These are phyloP conservation scores for Phytophthora vignae DNA, from an alignment of 352 stramenopile genomes.

Conservation along the genomic window DNA sequence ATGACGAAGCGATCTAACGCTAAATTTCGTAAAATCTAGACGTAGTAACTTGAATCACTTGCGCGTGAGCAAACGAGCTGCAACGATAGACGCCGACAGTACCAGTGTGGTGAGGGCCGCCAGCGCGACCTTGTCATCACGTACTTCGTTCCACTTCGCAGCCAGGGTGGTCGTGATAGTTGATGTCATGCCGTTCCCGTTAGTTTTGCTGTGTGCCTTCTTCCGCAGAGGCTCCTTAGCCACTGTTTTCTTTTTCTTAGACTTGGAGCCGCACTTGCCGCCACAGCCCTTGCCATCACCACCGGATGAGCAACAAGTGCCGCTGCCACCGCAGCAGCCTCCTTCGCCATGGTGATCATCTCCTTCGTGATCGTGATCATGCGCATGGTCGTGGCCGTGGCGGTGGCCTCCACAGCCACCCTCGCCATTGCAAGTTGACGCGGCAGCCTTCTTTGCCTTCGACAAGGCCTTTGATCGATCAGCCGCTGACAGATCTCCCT, in stretches of 20 bases:
- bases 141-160: slow-evolving; percentile 41
- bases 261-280: slow-evolving; percentile 47
- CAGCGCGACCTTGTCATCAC: slow-evolving; percentile 67
- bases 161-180: slow-evolving; percentile 20
- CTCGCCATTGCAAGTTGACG: slow-evolving; percentile 35
- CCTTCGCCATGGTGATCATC: slow-evolving; percentile 28
- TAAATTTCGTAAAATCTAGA: no score
- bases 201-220: slow-evolving; percentile 18
- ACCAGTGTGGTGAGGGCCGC: slow-evolving; percentile 56
- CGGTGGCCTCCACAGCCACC: slow-evolving; percentile 38
- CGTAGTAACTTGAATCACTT: no score
- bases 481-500: slow-evolving; percentile 41
- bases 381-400: slow-evolving; percentile 20
- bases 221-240: slow-evolving; percentile 27
- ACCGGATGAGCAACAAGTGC: slow-evolving; percentile 46
- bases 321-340: slow-evolving; percentile 44
- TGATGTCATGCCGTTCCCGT: slow-evolving; percentile 22
- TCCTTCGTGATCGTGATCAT: slow-evolving; percentile 29
- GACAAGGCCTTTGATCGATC: slow-evolving; percentile 44
- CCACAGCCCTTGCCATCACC: slow-evolving; percentile 34
- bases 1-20: slow-evolving; percentile 17
- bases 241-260: slow-evolving; percentile 40
- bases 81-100: slow-evolving; percentile 60
- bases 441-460: slow-evolving; percentile 26
- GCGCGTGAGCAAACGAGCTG: slow-evolving; percentile 49